These are phyloP conservation scores for Platanthera guangdongensis DNA, from an alignment of 106 monocot genomes.

Conservation along the genomic window DNA sequence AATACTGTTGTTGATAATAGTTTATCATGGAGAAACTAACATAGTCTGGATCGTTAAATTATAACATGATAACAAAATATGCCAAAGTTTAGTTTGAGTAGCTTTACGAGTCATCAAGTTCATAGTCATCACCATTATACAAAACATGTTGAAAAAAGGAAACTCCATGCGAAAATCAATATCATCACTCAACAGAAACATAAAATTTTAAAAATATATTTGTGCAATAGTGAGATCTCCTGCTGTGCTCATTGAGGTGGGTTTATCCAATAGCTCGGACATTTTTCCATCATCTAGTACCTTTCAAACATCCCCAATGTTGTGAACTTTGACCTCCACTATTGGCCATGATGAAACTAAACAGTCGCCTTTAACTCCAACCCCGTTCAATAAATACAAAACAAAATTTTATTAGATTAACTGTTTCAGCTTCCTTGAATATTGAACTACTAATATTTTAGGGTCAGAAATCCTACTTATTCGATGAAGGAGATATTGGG, in stretches of 20 bases:
- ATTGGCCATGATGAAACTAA: conserved; percentile 63
- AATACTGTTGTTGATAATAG: background rate
- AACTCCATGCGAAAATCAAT: background rate
- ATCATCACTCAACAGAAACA: background rate
- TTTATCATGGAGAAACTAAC: background rate
- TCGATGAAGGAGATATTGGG: conserved; percentile 57
- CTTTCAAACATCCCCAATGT: conserved; percentile 65
- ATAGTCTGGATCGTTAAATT: background rate
- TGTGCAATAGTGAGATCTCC: conserved; percentile 78
- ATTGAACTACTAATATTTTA: background rate
- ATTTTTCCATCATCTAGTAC: conserved; percentile 68
- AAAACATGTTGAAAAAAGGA: conserved; percentile 50
- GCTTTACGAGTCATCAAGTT: conserved; percentile 64
- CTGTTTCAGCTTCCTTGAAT: background rate
- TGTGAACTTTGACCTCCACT: conserved; percentile 64
- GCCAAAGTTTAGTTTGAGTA: conserved; percentile 74
- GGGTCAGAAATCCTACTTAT: conserved; percentile 35
- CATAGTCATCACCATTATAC: conserved; percentile 62
- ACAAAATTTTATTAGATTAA: background rate
- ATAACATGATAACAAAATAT: too few species aligned
- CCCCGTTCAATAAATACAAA: conserved; percentile 13
- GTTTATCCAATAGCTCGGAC: conserved; percentile 82
- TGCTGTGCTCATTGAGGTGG: conserved; percentile 88
- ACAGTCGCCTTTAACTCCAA: conserved; percentile 60
- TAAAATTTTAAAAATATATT: background rate